Evolutionary conservation across 2,329 filamentous ascomycete species (phyloP).

Genomic region (Fusarium pseudoanthophilum): DNA sequence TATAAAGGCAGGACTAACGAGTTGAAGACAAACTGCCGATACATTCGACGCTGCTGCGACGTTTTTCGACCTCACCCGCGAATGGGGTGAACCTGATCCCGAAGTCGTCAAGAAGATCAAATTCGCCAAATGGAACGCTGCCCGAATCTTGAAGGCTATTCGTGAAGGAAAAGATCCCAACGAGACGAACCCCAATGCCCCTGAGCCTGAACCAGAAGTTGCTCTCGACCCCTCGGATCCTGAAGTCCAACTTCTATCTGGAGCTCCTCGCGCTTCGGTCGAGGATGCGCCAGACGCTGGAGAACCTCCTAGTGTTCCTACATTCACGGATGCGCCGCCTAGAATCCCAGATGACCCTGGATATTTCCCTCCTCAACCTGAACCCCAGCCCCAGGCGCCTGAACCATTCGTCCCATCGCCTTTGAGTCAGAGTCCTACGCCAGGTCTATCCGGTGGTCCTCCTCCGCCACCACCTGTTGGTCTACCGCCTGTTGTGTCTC

Average conservation of each 20-base stretch:
- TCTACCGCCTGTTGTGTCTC: constrained; percentile 23
- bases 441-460: constrained; percentile 37
- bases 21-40: constrained; percentile 84
- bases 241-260: constrained; percentile 65
- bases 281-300: constrained; percentile 65
- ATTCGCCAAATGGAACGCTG: constrained; percentile 95
- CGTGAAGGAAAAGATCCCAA: constrained; percentile 94
- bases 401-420: constrained; percentile 51
- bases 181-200: constrained; percentile 80
- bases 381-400: constrained; percentile 15
- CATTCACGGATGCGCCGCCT: constrained; percentile 43
- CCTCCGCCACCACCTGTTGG: constrained; percentile 27
- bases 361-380: constrained; percentile 48
- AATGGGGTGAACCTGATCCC: constrained; percentile 81
- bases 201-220: constrained; percentile 58
- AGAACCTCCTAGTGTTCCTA: constrained; percentile 44
- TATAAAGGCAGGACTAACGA: constrained; percentile 1
- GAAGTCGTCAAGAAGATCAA: constrained; percentile 90
- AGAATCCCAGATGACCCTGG: constrained; percentile 44
- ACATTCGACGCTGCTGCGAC: constrained; percentile 93
- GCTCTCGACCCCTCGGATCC: constrained; percentile 71
- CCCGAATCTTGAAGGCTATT: constrained; percentile 89
- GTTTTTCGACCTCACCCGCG: constrained; percentile 87
- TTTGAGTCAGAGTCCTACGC: constrained; percentile 46
- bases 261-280: constrained; percentile 56